Evolutionary conservation across 208 protist genomes (phyloP).

Genomic region (Porcisia deanei): DNA sequence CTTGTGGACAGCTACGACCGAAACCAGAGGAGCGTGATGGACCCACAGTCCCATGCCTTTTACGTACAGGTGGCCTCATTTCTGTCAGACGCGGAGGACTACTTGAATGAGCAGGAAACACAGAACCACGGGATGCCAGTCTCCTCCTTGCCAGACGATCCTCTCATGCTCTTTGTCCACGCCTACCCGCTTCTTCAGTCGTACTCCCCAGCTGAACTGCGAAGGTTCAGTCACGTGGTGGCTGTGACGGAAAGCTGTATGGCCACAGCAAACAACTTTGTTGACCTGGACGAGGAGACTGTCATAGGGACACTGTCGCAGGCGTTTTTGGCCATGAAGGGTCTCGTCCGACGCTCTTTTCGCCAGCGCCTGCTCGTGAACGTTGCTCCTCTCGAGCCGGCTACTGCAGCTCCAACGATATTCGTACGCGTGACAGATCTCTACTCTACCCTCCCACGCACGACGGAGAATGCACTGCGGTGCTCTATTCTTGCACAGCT

Average conservation of each 20-base stretch:
- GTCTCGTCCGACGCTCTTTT: conserved; percentile 80
- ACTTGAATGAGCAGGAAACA: conserved; percentile 26
- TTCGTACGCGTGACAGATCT: conserved; percentile 78
- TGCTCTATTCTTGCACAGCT: conserved; percentile 85
- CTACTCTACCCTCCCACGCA: conserved; percentile 74
- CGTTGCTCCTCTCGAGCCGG: conserved; percentile 65
- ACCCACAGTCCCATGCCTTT: conserved; percentile 61
- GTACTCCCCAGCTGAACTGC: conserved; percentile 37
- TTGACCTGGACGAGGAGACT: conserved; percentile 81
- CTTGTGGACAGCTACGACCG: conserved; percentile 49
- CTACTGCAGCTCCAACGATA: conserved; percentile 42
- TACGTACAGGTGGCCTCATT: conserved; percentile 84
- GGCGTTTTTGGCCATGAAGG: conserved; percentile 84
- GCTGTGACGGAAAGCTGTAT: conserved; percentile 87
- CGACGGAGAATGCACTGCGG: conserved; percentile 70
- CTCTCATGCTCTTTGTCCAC: conserved; percentile 36
- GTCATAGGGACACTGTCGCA: conserved; percentile 64
- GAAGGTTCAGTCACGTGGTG: conserved; percentile 66
- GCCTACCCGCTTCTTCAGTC: conserved; percentile 59
- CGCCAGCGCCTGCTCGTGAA: conserved; percentile 70
- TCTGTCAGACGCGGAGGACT: conserved; percentile 75
- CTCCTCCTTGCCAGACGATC: conserved; percentile 27
- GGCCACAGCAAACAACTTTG: conserved; percentile 82
- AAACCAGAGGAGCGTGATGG: conserved; percentile 43
- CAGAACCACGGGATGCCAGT: conserved; percentile 24